These are phyloP conservation scores for Pythium chondricola DNA, from an alignment of 352 stramenopile species.

Conservation along the genomic window DNA sequence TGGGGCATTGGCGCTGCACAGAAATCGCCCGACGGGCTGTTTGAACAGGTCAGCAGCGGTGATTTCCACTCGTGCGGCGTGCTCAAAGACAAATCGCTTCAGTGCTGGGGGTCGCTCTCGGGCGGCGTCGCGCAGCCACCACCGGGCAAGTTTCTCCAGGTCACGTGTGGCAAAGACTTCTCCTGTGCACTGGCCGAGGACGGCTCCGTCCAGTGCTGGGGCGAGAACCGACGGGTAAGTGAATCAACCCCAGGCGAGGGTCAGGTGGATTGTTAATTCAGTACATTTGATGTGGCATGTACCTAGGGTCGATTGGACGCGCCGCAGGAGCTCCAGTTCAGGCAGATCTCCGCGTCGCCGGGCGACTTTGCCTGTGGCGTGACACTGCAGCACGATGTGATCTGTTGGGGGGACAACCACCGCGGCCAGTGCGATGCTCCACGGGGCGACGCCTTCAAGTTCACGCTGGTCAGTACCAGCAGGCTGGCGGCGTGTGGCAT, in stretches of 20 bases:
- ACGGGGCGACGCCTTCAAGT: constrained; percentile 34
- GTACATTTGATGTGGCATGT: too few species aligned
- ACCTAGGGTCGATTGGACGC: constrained; percentile 52
- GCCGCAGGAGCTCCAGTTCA: constrained; percentile 29
- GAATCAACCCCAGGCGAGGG: too few species aligned
- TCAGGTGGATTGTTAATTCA: too few species aligned
- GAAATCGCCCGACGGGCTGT: constrained; percentile 51
- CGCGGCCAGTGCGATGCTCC: constrained; percentile 48
- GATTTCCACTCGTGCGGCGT: constrained; percentile 78
- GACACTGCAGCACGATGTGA: constrained; percentile 37
- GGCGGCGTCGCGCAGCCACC: constrained; percentile 32
- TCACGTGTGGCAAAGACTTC: constrained; percentile 68
- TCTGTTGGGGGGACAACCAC: constrained; percentile 76
- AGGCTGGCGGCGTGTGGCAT: constrained; percentile 54
- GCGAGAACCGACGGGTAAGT: constrained; percentile 51
- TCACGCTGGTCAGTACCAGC: constrained; percentile 62
- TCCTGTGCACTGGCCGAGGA: constrained; percentile 50
- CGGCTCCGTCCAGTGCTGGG: constrained; percentile 52
- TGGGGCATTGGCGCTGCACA: constrained; percentile 56
- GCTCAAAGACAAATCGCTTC: constrained; percentile 68
- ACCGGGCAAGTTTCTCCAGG: constrained; percentile 61
- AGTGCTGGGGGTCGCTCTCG: constrained; percentile 57
- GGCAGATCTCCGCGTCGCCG: constrained; percentile 56
- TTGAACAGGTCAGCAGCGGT: constrained; percentile 77
- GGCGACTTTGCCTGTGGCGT: constrained; percentile 66